Conservation (phyloP, 192 early-diverging fungal genomes). For the Mortierella alpina region DNA sequence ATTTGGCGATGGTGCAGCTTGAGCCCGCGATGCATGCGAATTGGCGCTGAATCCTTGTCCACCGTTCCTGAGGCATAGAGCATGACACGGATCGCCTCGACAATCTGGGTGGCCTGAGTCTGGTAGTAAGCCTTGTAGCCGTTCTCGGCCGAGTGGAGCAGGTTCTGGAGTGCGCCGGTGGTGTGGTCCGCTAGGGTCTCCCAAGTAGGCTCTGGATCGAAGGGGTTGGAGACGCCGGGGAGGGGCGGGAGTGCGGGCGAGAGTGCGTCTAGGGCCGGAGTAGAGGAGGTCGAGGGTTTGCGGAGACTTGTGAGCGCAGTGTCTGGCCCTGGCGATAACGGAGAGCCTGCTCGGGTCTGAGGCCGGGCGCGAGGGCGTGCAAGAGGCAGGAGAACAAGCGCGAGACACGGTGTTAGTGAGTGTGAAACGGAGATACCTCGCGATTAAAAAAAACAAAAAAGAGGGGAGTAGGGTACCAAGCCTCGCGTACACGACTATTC, state of each 20-base stretch:
- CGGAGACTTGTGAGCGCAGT: conserved; percentile 1
- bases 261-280: background rate
- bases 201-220: conserved; percentile 46
- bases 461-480: background rate
- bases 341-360: conserved; percentile 45
- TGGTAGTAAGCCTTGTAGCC: conserved; percentile 44
- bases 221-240: conserved; percentile 39
- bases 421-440: no score
- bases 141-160: conserved; percentile 44
- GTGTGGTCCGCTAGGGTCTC: conserved; percentile 41
- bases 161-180: conserved; percentile 30
- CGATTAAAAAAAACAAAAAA: background rate
- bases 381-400: background rate
- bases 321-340: conserved; percentile 6
- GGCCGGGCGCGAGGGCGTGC: background rate
- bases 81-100: conserved; percentile 86
- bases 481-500: no score
- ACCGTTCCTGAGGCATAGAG: conserved; percentile 83
- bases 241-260: conserved; percentile 24
- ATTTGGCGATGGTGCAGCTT: conserved; percentile 80
- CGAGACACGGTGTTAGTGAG: conserved; percentile 1
- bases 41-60: conserved; percentile 72
- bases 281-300: conserved; percentile 9
- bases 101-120: conserved; percentile 58
- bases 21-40: conserved; percentile 73